Evolutionary conservation across 352 stramenopile species (phyloP).

Genomic region (Phytophthora cajani): DNA sequence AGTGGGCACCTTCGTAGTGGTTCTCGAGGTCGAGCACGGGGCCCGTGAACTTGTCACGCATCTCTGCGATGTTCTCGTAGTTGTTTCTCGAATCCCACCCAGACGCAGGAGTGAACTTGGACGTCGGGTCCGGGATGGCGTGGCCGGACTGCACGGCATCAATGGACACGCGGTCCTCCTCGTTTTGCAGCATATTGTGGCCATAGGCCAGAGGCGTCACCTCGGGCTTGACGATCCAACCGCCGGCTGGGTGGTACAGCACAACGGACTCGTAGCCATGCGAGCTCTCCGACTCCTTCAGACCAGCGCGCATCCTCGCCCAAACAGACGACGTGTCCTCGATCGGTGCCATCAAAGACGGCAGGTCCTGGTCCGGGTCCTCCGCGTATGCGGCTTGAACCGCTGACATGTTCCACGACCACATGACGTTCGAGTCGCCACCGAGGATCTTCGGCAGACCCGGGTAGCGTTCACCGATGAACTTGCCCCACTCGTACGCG

Average conservation of each 20-base stretch:
- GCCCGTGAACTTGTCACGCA: conserved; percentile 29
- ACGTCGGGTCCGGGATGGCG: background rate
- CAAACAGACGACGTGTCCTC: conserved; percentile 33
- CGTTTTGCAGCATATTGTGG: conserved; percentile 25
- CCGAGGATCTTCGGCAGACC: conserved; percentile 34
- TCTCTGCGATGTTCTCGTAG: conserved; percentile 32
- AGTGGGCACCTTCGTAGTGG: conserved; percentile 30
- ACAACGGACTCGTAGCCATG: conserved; percentile 25
- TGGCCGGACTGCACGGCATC: conserved; percentile 29
- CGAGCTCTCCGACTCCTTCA: conserved; percentile 16
- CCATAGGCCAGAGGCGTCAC: conserved; percentile 17
- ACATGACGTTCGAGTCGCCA: conserved; percentile 22
- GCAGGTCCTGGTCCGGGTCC: conserved; percentile 14
- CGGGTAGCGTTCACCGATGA: conserved; percentile 19
- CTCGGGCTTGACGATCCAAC: conserved; percentile 21
- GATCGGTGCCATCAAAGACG: conserved; percentile 13
- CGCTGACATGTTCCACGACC: conserved; percentile 18
- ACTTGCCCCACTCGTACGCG: conserved; percentile 24
- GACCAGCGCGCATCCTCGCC: conserved; percentile 18
- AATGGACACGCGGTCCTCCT: conserved; percentile 28
- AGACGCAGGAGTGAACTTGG: conserved; percentile 14
- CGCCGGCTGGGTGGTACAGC: conserved; percentile 21
- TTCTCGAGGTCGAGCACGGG: conserved; percentile 34
- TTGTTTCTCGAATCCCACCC: conserved; percentile 36
- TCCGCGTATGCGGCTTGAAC: conserved; percentile 14